Percentiles rank a stretch among this genome's conserved stretches.
phyloP scores from a whole-genome alignment of 345 rosid genomes.

The Rhodamnia rubescens region DNA sequence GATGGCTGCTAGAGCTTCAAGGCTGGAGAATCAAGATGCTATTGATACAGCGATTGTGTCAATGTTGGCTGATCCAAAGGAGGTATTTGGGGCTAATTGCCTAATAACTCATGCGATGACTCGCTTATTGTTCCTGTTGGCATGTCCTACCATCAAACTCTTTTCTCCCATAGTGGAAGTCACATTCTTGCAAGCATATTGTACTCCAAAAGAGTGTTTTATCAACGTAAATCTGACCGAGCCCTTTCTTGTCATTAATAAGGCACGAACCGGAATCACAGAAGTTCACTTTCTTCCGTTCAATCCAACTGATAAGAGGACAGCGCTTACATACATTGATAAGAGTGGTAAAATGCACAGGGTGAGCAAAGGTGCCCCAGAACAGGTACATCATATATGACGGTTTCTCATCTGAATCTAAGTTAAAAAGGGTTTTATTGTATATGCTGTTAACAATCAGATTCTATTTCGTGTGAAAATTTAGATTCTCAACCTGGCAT shows the following conservation, averaged over 20 bases:
- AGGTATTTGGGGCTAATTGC: conserved; percentile 25
- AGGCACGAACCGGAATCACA: conserved; percentile 81
- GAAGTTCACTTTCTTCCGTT: conserved; percentile 96
- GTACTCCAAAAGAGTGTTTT: background rate
- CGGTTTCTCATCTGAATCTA: background rate
- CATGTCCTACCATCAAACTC: background rate
- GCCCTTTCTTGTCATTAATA: conserved; percentile 1
- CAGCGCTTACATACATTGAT: conserved; percentile 73
- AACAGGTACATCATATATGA: conserved; percentile 35
- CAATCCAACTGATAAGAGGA: conserved; percentile 92
- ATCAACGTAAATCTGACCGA: background rate
- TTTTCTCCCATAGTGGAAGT: background rate
- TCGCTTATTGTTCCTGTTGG: background rate
- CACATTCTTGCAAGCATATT: background rate
- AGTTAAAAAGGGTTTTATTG: background rate
- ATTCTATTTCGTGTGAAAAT: background rate
- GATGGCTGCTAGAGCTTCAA: conserved; percentile 92
- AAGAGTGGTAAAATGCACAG: conserved; percentile 63
- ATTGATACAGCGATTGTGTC: conserved; percentile 80
- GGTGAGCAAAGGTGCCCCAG: conserved; percentile 97
- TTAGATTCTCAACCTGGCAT: conserved; percentile 43
- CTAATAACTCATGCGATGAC: background rate
- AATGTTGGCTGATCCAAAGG: conserved; percentile 82
- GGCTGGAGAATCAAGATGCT: conserved; percentile 93
- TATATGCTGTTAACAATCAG: background rate